Base-by-base conservation (phyloP, 2,329 filamentous ascomycete genomes). In the Ilyonectria mors-panacis region DNA sequence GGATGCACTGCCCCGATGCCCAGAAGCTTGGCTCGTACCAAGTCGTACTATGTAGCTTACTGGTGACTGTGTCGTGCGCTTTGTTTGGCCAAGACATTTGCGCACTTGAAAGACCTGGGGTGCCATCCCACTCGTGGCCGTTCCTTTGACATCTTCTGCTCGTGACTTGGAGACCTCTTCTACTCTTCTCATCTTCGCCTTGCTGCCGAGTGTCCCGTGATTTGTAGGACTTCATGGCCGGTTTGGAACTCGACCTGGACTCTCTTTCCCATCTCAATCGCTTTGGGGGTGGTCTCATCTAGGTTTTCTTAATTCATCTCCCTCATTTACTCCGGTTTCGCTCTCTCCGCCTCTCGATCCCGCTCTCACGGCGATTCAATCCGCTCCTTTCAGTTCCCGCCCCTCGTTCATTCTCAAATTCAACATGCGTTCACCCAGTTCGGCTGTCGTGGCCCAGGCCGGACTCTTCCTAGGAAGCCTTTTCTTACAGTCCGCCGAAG, bases 1-100 rank as follows among this genome's bases (percentile, higher is more conserved):
- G 28, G 13, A 44, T 75, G 74, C 74, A 76, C 73, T 69, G 74
- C 74, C 74, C 61, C 68, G 67, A 66, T 71, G 71, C 71, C 73
- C 62, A 75, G 71, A 67, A 48, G 21, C 68, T 75, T 72, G 69
- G 72, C 73, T 74, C 70, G 67, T 71, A 73, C 66, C 66, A 58
- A 63, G 23, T n/a, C 35, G 23, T n/a, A n/a, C n/a, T n/a, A n/a
- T n/a, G n/a, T 50, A 50, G 61, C 26, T 26, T 50, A 23, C 8
- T 47, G 35, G 37, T 37, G 26, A 28, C 35, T 33, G 19, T n/a
- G 53, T 39, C 23, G n/a, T 57, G 4, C 23, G 33, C 30, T 53
- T 8, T 48, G 19, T 39, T 63, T 42, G n/a, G 30, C 37, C 26
- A 21, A 26, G 51, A 21, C 15, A 8, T 39, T 61, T 55, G 7